These are phyloP conservation scores for Mucor racemosus DNA, from an alignment of 371 early-diverging fungal genomes.

Conservation along the genomic window DNA sequence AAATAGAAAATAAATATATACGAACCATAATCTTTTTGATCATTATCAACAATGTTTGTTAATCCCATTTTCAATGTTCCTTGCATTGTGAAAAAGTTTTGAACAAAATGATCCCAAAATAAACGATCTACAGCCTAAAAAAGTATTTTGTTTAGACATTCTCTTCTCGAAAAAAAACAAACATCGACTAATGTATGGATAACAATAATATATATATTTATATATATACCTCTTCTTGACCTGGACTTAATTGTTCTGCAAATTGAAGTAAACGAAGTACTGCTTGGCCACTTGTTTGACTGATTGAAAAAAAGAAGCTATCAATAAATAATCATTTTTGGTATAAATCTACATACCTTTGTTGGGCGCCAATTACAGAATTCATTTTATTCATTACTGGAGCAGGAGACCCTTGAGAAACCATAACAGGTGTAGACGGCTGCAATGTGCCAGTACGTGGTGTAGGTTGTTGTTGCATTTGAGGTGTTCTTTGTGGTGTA, in stretches of 20 bases:
- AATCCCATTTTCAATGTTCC: slow-evolving; percentile 37
- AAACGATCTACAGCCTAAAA: slow-evolving; percentile 32
- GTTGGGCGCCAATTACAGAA: slow-evolving; percentile 8
- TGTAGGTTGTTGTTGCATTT: slow-evolving; percentile 8
- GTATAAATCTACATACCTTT: slow-evolving; percentile 8
- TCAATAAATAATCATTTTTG: not conserved
- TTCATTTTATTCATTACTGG: slow-evolving; percentile 17
- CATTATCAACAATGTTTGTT: slow-evolving; percentile 30
- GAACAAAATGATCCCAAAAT: slow-evolving; percentile 44
- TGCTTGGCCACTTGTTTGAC: slow-evolving; percentile 39
- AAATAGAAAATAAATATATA: not conserved
- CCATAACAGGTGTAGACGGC: slow-evolving; percentile 38
- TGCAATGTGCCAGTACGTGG: slow-evolving; percentile 5
- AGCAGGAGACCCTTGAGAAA: slow-evolving; percentile 27
- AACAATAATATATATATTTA: too few species aligned
- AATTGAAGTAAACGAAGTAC: slow-evolving; percentile 50
- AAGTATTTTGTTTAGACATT: not conserved
- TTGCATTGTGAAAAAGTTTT: slow-evolving; percentile 38
- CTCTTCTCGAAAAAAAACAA: not conserved
- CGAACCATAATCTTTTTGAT: slow-evolving; percentile 35
- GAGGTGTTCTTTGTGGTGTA: slow-evolving; percentile 12
- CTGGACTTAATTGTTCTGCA: slow-evolving; percentile 48
- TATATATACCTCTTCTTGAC: slow-evolving; percentile 29
- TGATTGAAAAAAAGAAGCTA: not conserved
- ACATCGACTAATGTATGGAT: not conserved